Conservation (phyloP, 2,329 filamentous ascomycete species). For the Arthrobotrys megalospora region DNA sequence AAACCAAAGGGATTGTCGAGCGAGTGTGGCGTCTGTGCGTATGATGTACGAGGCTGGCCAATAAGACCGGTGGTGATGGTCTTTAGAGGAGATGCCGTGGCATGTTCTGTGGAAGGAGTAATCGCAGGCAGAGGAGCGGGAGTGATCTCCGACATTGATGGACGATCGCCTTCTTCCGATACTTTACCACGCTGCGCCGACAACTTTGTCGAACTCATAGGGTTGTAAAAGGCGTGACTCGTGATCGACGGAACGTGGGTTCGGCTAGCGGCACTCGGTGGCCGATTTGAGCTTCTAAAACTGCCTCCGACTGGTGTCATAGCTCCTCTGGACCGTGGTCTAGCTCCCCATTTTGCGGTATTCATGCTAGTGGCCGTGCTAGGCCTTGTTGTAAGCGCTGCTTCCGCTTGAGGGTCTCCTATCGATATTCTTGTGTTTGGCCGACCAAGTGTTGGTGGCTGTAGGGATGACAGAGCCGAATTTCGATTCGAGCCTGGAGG, state of each 20-base stretch:
- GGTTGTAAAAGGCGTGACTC: slow-evolving; percentile 91
- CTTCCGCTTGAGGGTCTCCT: slow-evolving; percentile 63
- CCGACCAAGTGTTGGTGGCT: slow-evolving; percentile 61
- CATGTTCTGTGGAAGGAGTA: slow-evolving; percentile 28
- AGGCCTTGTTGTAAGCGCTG: slow-evolving; percentile 63
- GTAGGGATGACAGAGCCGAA: slow-evolving; percentile 62
- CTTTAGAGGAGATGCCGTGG: slow-evolving; percentile 28
- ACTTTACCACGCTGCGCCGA: slow-evolving; percentile 84
- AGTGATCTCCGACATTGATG: slow-evolving; percentile 63
- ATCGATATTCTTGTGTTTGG: slow-evolving; percentile 64
- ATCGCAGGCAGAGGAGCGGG: slow-evolving; percentile 61
- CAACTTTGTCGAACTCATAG: slow-evolving; percentile 95
- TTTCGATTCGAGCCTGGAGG: slow-evolving; percentile 65
- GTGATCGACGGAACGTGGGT: slow-evolving; percentile 92
- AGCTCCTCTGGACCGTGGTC: slow-evolving; percentile 63
- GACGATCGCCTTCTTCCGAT: slow-evolving; percentile 68
- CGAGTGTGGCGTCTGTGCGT: slow-evolving; percentile 39
- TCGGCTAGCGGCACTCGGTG: slow-evolving; percentile 79
- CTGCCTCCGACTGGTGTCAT: slow-evolving; percentile 63
- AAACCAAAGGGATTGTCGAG: slow-evolving; percentile 52
- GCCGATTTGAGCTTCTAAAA: slow-evolving; percentile 70
- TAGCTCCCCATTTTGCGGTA: slow-evolving; percentile 62
- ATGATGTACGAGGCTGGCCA: slow-evolving; percentile 37
- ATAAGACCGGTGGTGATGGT: slow-evolving; percentile 43
- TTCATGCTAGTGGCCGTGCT: slow-evolving; percentile 63